Percentiles rank a stretch among this genome's conserved stretches.
phyloP scores from a whole-genome alignment of 2,329 filamentous ascomycete genomes.

The Exophiala lecanii-corni region DNA sequence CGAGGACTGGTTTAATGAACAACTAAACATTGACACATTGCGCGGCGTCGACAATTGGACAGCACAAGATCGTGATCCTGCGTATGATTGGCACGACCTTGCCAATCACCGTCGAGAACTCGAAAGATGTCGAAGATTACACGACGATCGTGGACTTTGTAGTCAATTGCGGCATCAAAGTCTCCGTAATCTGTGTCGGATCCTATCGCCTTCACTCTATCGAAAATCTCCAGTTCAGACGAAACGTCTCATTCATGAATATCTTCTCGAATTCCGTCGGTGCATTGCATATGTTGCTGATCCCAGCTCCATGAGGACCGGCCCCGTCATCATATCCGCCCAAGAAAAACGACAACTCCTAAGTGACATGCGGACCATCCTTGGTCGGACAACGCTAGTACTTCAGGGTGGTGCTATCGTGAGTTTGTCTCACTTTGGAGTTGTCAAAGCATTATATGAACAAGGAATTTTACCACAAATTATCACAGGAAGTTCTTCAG shows the following conservation, averaged over 20 bases:
- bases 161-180: conserved; percentile 19
- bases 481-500: conserved; percentile 80
- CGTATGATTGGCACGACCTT: conserved; percentile 21
- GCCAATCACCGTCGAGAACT: conserved; percentile 15
- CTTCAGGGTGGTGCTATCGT: conserved; percentile 89
- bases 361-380: conserved; percentile 81
- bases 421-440: conserved; percentile 81
- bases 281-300: conserved; percentile 71
- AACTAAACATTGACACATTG: conserved; percentile 14
- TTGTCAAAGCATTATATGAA: conserved; percentile 80
- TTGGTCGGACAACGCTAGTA: conserved; percentile 79
- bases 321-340: conserved; percentile 54
- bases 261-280: conserved; percentile 77
- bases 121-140: conserved; percentile 15
- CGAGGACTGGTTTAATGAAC: conserved; percentile 11
- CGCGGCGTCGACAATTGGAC: conserved; percentile 17
- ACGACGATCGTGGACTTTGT: conserved; percentile 18
- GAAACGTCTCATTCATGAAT: conserved; percentile 86
- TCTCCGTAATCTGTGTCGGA: conserved; percentile 84
- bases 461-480: conserved; percentile 79
- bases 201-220: conserved; percentile 75
- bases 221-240: conserved; percentile 83
- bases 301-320: conserved; percentile 55
- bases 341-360: conserved; percentile 81
- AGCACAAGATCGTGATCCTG: conserved; percentile 7